Evolutionary conservation across 176 grass and related monocot genomes (phyloP).

Genomic region (Alopecurus myosuroides): DNA sequence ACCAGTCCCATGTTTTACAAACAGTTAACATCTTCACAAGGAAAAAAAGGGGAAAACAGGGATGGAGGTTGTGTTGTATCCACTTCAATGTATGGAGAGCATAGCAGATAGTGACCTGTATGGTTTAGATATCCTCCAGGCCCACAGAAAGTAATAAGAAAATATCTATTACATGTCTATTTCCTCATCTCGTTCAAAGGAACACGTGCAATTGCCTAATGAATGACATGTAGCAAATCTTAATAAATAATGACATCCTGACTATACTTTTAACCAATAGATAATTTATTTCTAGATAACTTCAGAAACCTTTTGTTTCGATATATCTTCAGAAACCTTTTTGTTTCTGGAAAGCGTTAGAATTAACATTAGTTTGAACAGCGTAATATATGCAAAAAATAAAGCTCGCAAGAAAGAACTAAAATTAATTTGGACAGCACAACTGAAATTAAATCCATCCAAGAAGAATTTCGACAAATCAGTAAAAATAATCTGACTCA

Average conservation of each 20-base stretch:
- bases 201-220: constrained; percentile 31
- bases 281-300: constrained; percentile 15
- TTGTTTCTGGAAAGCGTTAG: background rate
- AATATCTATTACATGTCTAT: constrained; percentile 19
- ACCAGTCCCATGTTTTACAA: background rate
- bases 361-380: background rate
- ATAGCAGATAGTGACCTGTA: constrained; percentile 30
- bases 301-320: background rate
- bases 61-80: background rate
- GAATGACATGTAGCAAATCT: constrained; percentile 27
- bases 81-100: constrained; percentile 32
- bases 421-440: background rate
- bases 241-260: constrained; percentile 5
- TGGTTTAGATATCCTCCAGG: constrained; percentile 21
- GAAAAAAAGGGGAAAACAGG: background rate
- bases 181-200: constrained; percentile 10
- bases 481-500: background rate
- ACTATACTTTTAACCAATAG: background rate
- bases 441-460: background rate
- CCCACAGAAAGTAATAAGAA: constrained; percentile 5
- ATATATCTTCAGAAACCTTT: constrained; percentile 7
- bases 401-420: background rate
- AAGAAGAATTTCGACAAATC: background rate
- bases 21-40: background rate
- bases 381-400: background rate